Conservation (phyloP, 805 yeast genomes). For the Lipomyces spencermartinsiae region DNA sequence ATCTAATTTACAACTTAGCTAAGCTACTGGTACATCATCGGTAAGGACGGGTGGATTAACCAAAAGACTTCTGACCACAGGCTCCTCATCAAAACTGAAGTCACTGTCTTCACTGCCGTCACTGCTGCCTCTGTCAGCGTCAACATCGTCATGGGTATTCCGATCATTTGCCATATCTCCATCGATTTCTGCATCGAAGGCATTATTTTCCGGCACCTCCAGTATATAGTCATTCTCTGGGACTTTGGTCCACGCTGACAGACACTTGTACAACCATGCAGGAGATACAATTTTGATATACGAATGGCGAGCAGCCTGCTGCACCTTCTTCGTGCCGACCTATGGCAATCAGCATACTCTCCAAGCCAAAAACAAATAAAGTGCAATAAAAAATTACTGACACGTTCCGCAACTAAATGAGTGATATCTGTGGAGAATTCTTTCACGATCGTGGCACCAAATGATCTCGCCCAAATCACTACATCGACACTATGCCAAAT, state of each 20-base stretch:
- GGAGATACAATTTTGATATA: conserved; percentile 80
- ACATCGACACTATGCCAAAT: conserved; percentile 65
- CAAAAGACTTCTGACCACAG: neutral
- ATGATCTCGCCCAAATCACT: conserved; percentile 88
- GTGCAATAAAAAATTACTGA: neutral
- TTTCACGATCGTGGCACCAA: conserved; percentile 84
- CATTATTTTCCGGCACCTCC: conserved; percentile 34
- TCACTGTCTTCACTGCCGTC: neutral
- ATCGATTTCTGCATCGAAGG: conserved; percentile 26
- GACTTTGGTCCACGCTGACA: conserved; percentile 76
- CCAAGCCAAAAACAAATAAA: neutral
- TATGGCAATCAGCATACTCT: conserved; percentile 47
- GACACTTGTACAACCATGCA: conserved; percentile 89
- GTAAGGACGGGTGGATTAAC: neutral
- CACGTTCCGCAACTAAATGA: conserved; percentile 73
- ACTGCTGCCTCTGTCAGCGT: conserved; percentile 2
- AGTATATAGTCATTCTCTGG: conserved; percentile 60
- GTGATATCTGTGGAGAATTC: conserved; percentile 78
- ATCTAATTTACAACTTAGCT: neutral
- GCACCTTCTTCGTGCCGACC: conserved; percentile 82
- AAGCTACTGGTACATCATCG: neutral
- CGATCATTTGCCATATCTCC: conserved; percentile 33
- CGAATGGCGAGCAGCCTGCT: conserved; percentile 72
- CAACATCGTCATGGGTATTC: conserved; percentile 8
- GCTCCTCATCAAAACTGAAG: neutral